Percentiles rank a stretch among this genome's conserved stretches.
Evolutionary conservation across 2,329 filamentous ascomycete genomes (phyloP).

Genomic region (Monilinia vaccinii-corymbosi): DNA sequence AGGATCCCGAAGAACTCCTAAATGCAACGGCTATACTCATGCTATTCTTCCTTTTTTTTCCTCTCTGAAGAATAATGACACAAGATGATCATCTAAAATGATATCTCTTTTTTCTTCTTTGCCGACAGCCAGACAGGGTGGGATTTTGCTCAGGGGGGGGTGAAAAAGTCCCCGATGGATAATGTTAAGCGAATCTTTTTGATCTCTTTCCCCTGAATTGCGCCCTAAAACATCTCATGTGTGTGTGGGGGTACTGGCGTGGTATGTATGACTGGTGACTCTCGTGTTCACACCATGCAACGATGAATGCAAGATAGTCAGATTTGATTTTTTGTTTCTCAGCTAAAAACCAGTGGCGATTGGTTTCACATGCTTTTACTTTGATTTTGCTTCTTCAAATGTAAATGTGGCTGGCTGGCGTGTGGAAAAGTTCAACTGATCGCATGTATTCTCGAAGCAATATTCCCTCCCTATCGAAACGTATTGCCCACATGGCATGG

Average conservation of each 20-base stretch:
- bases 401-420: too few relatives aligned
- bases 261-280: background rate
- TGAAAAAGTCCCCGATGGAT: background rate
- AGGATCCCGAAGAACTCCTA: background rate
- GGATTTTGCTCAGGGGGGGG: background rate
- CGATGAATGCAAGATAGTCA: background rate
- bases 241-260: background rate
- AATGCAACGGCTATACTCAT: background rate
- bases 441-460: background rate
- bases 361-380: background rate
- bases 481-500: background rate
- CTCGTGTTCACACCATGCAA: too few relatives aligned
- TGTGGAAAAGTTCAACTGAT: background rate
- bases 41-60: too few relatives aligned
- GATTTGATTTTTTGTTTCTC: background rate
- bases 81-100: background rate
- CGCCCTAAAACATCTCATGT: background rate
- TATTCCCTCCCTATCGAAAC: background rate
- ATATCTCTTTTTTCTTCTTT: background rate
- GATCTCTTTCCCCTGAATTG: background rate
- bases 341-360: background rate
- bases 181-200: background rate
- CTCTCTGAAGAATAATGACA: background rate
- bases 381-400: background rate
- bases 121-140: background rate